These are phyloP conservation scores for Graphilbum ipis-grandicollis DNA, from an alignment of 2,329 filamentous ascomycete genomes.

Conservation along the genomic window DNA sequence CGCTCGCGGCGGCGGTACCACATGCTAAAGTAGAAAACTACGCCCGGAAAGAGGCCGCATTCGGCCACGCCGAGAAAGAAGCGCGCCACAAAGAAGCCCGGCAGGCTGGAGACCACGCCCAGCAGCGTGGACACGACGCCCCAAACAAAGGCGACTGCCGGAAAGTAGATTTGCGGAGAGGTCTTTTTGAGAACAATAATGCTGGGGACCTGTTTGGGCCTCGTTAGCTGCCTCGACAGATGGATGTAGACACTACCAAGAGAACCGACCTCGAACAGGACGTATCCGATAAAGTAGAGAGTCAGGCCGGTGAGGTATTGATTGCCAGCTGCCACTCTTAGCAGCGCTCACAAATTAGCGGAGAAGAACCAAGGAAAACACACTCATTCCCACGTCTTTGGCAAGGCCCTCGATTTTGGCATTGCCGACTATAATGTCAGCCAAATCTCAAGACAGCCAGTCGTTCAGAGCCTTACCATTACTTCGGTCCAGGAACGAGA, in stretches of 20 bases:
- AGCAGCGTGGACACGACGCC: conserved; percentile 34
- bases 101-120: conserved; percentile 30
- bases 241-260: neutral
- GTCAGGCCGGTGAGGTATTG: conserved; percentile 50
- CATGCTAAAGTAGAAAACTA: conserved; percentile 33
- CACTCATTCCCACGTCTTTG: conserved; percentile 34
- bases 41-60: conserved; percentile 32
- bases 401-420: conserved; percentile 38
- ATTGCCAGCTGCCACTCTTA: conserved; percentile 38
- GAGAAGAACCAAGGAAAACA: no score
- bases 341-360: no score
- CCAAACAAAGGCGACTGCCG: conserved; percentile 37
- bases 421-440: conserved; percentile 31
- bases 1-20: conserved; percentile 37
- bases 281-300: conserved; percentile 46
- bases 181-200: conserved; percentile 46
- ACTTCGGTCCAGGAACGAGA: conserved; percentile 39
- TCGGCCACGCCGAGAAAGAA: conserved; percentile 38
- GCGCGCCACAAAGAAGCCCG: conserved; percentile 33
- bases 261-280: conserved; percentile 38
- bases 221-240: no score
- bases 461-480: conserved; percentile 31
- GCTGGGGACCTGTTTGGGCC: conserved; percentile 30
- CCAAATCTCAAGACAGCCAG: no score
- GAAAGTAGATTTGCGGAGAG: conserved; percentile 38